Base-by-base conservation (phyloP, 2,329 filamentous ascomycete genomes). In the Didymella segeticola region DNA sequence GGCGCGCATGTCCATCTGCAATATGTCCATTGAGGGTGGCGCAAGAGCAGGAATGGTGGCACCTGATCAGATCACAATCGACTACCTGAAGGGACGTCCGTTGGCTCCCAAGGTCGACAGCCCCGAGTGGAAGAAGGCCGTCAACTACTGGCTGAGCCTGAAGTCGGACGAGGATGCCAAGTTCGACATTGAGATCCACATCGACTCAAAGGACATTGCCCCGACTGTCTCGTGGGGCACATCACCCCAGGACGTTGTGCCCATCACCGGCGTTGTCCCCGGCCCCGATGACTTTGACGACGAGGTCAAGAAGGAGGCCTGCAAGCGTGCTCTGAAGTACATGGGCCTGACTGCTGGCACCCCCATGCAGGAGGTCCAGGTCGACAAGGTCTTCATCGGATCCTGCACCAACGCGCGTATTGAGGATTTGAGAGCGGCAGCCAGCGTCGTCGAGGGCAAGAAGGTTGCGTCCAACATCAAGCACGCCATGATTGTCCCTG, bases 1-100 rank as follows among this genome's bases (percentile, higher is more conserved):
- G 78, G 95, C 93, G 36, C 87, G 95, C 64, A 98, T 99, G 95
- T 97, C 93, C 60, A 96, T 99, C 75, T 98, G 95, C 82, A 99
- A 99, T 81, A 98, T 98, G 95, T 92, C 93, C 12, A 97, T 98
- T 66, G 95, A 99, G 81, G 95, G 84, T 64, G 95, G 95, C 77
- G 95, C 95, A 41, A 86, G 95, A 78, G 93, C 93, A 56, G 95
- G 95, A 63, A 96, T 99, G 92, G 88, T 99, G 55, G 95, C 95
- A 9, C 95, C 95, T 5, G 95, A 99, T 70, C 89, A 97, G 71
- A 89, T 82, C 53, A 98, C 95, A 23, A 96, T 96, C 67, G 91
- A 96, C 63, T 99, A 98, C 74, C 89, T 99, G 69, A 95, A 95
- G 81, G 91, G 89, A 66, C 87, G 89, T 59, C 95, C 95, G 31